Conservation (phyloP, 2,329 filamentous ascomycete species). For the Lachnellula hyalina region DNA sequence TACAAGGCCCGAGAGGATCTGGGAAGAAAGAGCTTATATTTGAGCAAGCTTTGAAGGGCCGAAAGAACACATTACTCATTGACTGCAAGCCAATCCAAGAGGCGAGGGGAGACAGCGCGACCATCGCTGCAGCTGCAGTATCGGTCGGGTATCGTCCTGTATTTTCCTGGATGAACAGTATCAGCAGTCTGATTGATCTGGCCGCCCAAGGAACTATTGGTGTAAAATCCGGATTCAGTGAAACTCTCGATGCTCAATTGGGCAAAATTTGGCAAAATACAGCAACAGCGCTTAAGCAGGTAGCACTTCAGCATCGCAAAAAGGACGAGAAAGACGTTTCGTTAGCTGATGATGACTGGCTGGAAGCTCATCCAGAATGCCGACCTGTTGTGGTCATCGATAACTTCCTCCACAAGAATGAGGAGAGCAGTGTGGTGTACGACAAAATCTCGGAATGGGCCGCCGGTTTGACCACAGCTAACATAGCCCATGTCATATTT, state of each 20-base stretch:
- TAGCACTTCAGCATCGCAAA: slow-evolving; percentile 64
- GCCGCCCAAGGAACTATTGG: slow-evolving; percentile 92
- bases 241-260: slow-evolving; percentile 84
- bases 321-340: slow-evolving; percentile 69
- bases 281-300: slow-evolving; percentile 68
- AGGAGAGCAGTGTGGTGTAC: slow-evolving; percentile 60
- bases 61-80: slow-evolving; percentile 73
- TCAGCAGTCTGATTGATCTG: slow-evolving; percentile 87
- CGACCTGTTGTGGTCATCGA: slow-evolving; percentile 83
- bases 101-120: slow-evolving; percentile 79
- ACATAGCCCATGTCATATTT: slow-evolving; percentile 91
- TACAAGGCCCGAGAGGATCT: slow-evolving; percentile 86
- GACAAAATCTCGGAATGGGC: slow-evolving; percentile 88
- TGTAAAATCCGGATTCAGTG: slow-evolving; percentile 89
- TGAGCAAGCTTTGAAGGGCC: slow-evolving; percentile 72
- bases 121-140: slow-evolving; percentile 72
- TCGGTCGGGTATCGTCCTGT: slow-evolving; percentile 89
- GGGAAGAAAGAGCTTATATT: slow-evolving; percentile 86
- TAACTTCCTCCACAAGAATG: slow-evolving; percentile 80
- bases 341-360: slow-evolving; percentile 76
- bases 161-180: slow-evolving; percentile 93
- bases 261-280: slow-evolving; percentile 87
- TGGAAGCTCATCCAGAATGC: slow-evolving; percentile 82
- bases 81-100: slow-evolving; percentile 94
- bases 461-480: slow-evolving; percentile 75